Percentiles rank a stretch among this genome's conserved stretches.
Evolutionary conservation across 306 rosid genomes (phyloP).

Genomic region (Corylus avellana): DNA sequence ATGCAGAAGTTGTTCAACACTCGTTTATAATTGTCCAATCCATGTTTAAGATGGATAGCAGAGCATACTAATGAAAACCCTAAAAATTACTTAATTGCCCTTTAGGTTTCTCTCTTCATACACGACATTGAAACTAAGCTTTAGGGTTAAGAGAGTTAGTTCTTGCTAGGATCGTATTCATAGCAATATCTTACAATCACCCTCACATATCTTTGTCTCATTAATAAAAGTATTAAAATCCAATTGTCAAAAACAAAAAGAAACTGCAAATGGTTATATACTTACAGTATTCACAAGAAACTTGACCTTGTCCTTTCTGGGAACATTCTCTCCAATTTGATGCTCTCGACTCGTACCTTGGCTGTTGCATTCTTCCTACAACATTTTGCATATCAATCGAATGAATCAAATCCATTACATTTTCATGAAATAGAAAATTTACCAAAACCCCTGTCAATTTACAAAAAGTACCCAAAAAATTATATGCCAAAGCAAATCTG

Average conservation of each 20-base stretch:
- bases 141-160: not conserved
- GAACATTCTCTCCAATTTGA: constrained; percentile 45
- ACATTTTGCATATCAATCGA: not conserved
- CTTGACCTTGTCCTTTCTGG: constrained; percentile 39
- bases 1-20: not conserved
- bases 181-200: not conserved
- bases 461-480: not conserved
- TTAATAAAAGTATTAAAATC: not conserved
- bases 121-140: not conserved
- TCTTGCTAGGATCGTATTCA: not conserved
- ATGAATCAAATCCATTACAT: not conserved
- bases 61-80: not conserved
- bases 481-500: not conserved
- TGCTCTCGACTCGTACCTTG: constrained; percentile 25
- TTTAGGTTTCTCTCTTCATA: not conserved
- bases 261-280: not conserved
- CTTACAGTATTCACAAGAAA: constrained; percentile 51
- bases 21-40: not conserved
- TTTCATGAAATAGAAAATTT: not conserved
- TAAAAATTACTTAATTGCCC: not conserved
- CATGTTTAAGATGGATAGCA: not conserved
- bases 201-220: not conserved
- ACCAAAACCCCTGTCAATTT: not conserved
- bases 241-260: not conserved
- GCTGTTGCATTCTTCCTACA: constrained; percentile 33